Evolutionary conservation across 2,329 filamentous ascomycete genomes (phyloP), one percentile per base, ranked within the genome.

Genomic region (Lizonia empirigonia): DNA sequence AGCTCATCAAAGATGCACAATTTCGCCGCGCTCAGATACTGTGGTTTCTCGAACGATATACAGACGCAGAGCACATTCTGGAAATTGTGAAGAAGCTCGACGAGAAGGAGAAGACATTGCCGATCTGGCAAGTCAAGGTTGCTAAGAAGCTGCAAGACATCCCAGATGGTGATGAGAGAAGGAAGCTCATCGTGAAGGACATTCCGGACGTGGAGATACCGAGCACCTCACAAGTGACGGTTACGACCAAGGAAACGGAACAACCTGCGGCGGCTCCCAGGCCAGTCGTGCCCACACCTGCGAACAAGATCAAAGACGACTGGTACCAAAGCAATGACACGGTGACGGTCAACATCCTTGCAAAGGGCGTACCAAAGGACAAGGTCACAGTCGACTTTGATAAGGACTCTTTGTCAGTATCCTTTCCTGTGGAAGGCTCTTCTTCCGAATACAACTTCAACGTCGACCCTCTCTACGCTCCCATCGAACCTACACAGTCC

Each of bases 1-100:
- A 90, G 58, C 81, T 88, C 23, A 90, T 97, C 71, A 80, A 86
- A 36, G 84, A 90, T n/a, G 87, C 90, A 1, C 90, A 97, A 65
- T 84, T 94, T 64, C 85, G 92, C 61, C 85, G 93, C 29, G 89
- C 85, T 5, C 84, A 96, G 10, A 82, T 88, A 9, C 79, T 93
- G 20, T 89, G 85, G 71, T 83, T 86, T 39, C 77, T 91, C 32
- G 84, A 83, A 26, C 81, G 84, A 44, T 90, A 85, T 62, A 91
- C 87, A 3, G 88, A 97, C 73, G 87, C 91, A 0, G 82, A 86
- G 51, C 82, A 85, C 60, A 84, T 92, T 57, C 84, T 92, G 16
- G 77, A 74, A n/a, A 73, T 80, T 23, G 79, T 86, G 33, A 77
- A 77, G 53, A 80, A 80, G 61, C 74, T 81, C 44, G 78, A 81